Base-by-base conservation (phyloP, 2,329 filamentous ascomycete genomes). In the Penicillium decumbens region DNA sequence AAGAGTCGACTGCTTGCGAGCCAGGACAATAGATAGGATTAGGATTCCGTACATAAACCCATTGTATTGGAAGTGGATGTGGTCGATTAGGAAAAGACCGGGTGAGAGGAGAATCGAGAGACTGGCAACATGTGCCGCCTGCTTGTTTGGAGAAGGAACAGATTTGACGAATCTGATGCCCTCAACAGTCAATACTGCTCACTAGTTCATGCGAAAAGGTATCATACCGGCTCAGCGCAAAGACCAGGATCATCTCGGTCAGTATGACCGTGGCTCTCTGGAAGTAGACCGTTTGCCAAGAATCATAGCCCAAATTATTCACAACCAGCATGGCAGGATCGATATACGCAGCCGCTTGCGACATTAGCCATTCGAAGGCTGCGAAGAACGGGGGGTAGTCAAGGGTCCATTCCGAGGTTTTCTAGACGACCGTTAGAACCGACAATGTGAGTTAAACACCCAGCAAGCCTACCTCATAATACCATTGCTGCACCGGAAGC, bases 51-150 rank as follows among this genome's bases (percentile, higher is more conserved):
- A 98, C 72, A 98, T 83, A 72, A 91, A 90, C 35, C 93, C 92
- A 75, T 98, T 98, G 76, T 98, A 98, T 76, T 98, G 93, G 70
- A 98, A 98, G 70, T 96, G 91, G 57, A 96, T 92, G 69, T 98
- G 93, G 66, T 98, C 93, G 69, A 98, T 97, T 67, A 98, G 95
- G 52, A 98, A 78, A 30, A 98, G 81, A 1, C 92, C 93, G 0
- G 93, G 93, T 0, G 91, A 97, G 10, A 97, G 81, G 3, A 97
- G 76, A 51, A 98, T 84, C 1, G 92, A 96, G 48, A 97, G 78
- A 23, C 91, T 90, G 41, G 87, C 88, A 23, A 88, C 89, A 65
- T 96, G 90, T 9, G 90, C 87, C 41, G 88, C 83, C 39, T 83
- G 83, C 65, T 84, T 90, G n/a, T 81, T 80, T 6, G 72, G 67